Evolutionary conservation across 2,329 filamentous ascomycete species (phyloP).

Genomic region (Arachnopeziza araneosa): DNA sequence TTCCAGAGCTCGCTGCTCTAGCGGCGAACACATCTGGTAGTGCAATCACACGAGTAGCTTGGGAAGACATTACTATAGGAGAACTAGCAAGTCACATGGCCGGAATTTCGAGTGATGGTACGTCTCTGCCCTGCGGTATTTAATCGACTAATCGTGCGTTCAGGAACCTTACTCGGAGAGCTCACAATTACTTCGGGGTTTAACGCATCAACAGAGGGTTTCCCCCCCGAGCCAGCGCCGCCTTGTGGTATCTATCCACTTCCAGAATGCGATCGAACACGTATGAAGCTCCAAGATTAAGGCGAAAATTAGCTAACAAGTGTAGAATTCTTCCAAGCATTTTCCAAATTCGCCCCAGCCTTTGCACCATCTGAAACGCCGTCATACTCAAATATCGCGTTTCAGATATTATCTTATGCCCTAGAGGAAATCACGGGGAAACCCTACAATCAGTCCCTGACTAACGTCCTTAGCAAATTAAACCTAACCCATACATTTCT

Average conservation of each 20-base stretch:
- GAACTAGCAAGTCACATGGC: constrained; percentile 3
- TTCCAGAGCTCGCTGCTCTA: constrained; percentile 32
- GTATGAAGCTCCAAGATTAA: neutral
- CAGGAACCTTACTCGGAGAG: neutral
- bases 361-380: constrained; percentile 1
- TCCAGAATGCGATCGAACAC: neutral
- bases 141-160: neutral
- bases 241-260: neutral
- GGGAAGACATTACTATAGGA: constrained; percentile 11
- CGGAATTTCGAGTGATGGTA: neutral
- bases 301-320: neutral
- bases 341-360: neutral
- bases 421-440: constrained; percentile 6
- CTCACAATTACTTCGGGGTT: neutral
- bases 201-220: neutral
- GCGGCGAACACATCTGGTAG: neutral
- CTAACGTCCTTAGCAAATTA: neutral
- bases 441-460: neutral
- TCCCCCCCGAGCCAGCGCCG: neutral
- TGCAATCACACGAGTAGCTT: constrained; percentile 3
- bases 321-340: constrained; percentile 2
- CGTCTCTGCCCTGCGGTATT: neutral
- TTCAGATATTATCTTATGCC: constrained; percentile 1
- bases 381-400: constrained; percentile 6
- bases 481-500: neutral